Base-by-base conservation (phyloP, 192 early-diverging fungal genomes). In the Chytriomyces sp. region DNA sequence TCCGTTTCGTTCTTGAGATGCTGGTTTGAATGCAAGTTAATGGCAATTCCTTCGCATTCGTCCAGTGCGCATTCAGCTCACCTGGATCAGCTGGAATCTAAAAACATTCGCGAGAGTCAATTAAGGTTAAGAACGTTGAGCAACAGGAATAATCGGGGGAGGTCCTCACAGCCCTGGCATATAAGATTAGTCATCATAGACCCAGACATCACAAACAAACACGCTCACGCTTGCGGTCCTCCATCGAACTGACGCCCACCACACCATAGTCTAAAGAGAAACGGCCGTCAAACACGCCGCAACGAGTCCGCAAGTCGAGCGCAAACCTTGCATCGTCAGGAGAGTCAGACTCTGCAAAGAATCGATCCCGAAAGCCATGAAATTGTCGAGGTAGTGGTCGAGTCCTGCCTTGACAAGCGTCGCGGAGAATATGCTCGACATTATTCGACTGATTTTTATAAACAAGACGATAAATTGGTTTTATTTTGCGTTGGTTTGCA, bases 241-340 rank as follows among this genome's bases (percentile, higher is more conserved):
- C 87, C 87, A 88, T 88, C 47, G 81, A 81, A 53, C 81, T 79
- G 7, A 88, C 83, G n/a, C 87, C 84, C 18, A 88, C 83, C 18
- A 84, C 75, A 69, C 79, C 77, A 71, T 89, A 85, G 74, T 85
- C 84, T 81, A 75, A 45, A 57, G 44, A 77, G 75, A 16, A 64
- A 66, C 24, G 18, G 23, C 24, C 9, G 26, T n/a, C 20, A 9
- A 35, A 11, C 72, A 16, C 53, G 10, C 61, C 69, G 48, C 24
- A 45, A 10, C 20, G 61, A 0, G 53, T 3, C 28, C n/a, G 72
- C 45, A 80, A 18, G 13, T 20, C 3, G 20, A 57, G 20, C 53
- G 83, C 70, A 82, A 83, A 69, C 92, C 92, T 72, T 93, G 92
- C 92, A 95, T 94, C n/a, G 90, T 92, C 65, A 95, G 83, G 84